Percentiles rank a stretch among this genome's conserved stretches.
These are phyloP conservation scores for Aspergillus coremiiformis DNA, from an alignment of 495 filamentous ascomycete genomes.

Conservation along the genomic window DNA sequence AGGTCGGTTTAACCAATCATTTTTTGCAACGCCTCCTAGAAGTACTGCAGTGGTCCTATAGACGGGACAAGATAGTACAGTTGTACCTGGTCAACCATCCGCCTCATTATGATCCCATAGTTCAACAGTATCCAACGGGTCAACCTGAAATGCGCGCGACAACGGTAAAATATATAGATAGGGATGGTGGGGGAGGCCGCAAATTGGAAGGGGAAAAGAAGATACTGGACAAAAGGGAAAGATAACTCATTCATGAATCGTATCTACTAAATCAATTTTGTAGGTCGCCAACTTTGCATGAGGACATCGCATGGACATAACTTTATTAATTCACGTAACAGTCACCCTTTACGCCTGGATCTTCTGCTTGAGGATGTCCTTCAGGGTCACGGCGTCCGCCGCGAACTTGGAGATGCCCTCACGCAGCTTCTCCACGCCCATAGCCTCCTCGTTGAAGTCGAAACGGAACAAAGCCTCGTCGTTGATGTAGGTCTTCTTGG, in stretches of 20 bases:
- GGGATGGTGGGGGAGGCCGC: too few relatives aligned
- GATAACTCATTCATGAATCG: conserved; percentile 23
- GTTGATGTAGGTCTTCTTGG: conserved; percentile 85
- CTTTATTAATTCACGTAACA: conserved; percentile 4
- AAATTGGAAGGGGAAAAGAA: neutral
- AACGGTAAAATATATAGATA: too few relatives aligned
- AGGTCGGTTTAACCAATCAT: too few relatives aligned
- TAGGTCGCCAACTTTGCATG: conserved; percentile 19
- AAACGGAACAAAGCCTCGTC: conserved; percentile 91
- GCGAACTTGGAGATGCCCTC: conserved; percentile 99
- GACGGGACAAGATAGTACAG: too few relatives aligned
- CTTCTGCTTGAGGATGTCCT: conserved; percentile 84
- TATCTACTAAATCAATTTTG: conserved; percentile 30
- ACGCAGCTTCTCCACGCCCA: conserved; percentile 97
- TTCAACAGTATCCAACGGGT: too few relatives aligned
- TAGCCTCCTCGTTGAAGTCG: conserved; percentile 98
- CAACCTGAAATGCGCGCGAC: too few relatives aligned
- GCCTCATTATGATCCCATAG: too few relatives aligned
- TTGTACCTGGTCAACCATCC: too few relatives aligned
- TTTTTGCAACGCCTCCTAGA: too few relatives aligned
- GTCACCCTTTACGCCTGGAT: conserved; percentile 47
- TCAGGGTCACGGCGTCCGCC: conserved; percentile 88
- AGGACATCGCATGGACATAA: neutral
- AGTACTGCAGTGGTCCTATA: too few relatives aligned
- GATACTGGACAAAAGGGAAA: conserved; percentile 4